Base-by-base conservation (phyloP, 805 yeast genomes). In the Debaryomyces tyrocola region DNA sequence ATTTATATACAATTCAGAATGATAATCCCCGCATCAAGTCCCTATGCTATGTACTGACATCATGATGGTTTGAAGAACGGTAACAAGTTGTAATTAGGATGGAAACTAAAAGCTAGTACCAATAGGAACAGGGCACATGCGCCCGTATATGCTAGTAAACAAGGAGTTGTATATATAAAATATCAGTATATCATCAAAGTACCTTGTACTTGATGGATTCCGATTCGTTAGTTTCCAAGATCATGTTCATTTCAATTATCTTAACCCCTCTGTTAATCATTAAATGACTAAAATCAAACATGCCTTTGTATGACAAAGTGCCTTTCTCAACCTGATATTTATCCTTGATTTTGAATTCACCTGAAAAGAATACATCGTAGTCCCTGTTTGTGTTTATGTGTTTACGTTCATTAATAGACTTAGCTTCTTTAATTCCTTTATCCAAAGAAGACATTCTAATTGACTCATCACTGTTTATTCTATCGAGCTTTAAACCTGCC, bases 241-340 rank as follows among this genome's bases (percentile, higher is more conserved):
- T 40, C 37, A 63, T 45, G 12, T 61, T 58, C 51, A 66, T 51
- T 10, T 50, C 48, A 5, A 40, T 37, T 10, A 70, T 51, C 40
- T 64, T 63, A 28, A 66, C 60, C 2, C 75, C 75, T 27, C 64
- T 48, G 48, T 64, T 59, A 21, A 67, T 61, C 36, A 55, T 53
- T 21, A 62, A 40, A 45, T 70, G 75, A 45, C 60, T 59, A 40
- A 59, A 54, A 44, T 69, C 74, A 20, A 70, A 48, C 10, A 42
- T 43, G 1, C 73, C 75, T 14, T 45, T 41, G 50, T 66, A 70
- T 11, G 28, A 18, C 10, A 62, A 47, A 2, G 41, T 33, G 0
- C 69, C 69, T 20, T 36, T n/a, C 14, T 51, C 50, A 5, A 37
- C 28, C 11, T 55, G 43, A 17, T 51, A 45, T 40, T 51, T 53